Base-by-base conservation (phyloP, 225 moss, liverwort and hornwort genomes). In the Marchantia polymorpha region DNA sequence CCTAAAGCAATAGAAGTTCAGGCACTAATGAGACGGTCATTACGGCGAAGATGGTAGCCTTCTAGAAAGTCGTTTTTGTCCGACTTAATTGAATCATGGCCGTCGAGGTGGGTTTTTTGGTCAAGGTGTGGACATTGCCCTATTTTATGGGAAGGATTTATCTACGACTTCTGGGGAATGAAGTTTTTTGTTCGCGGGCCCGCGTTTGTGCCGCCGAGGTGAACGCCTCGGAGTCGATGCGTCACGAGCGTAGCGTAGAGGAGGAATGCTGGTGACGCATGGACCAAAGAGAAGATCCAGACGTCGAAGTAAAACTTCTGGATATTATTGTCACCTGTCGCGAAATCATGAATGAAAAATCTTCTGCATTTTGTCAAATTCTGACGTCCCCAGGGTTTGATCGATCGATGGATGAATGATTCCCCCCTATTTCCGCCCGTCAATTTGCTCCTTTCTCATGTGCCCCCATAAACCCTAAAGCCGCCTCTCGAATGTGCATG, bases 21-120 rank as follows among this genome's bases (percentile, higher is more conserved):
- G 78, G 81, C 87, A 87, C 87, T 84, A 76, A 87, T 87, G 87
- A 87, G 87, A 84, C 84, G 86, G 87, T 87, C 87, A 87, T 82
- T 79, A 74, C 73, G 82, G 82, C 79, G 80, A 82, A 81, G 75
- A 78, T 79, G 72, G 81, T 66, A 71, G 80, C 76, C 80, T 53
- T 73, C 58, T 64, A 69, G 79, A 78, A 78, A 77, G 76, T 82
- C 77, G 55, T 49, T 61, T 60, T 70, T 78, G 79, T 77, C 80
- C 77, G 77, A 80, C 83, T 83, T 77, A 53, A 79, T 79, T 83
- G 78, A 83, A 81, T 83, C 81, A 53, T 81, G 86, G 78, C 86
- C 83, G 86, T 86, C 81, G 86, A 86, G 86, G 86, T 86, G 86
- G 74, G 76, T 50, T 59, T 79, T 79, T 69, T 72, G 75, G 81